A percentile compares a stretch with the other conserved stretches of the same genome.
Evolutionary conservation across 805 yeast genomes (phyloP).

Genomic region (Ogataea pini): DNA sequence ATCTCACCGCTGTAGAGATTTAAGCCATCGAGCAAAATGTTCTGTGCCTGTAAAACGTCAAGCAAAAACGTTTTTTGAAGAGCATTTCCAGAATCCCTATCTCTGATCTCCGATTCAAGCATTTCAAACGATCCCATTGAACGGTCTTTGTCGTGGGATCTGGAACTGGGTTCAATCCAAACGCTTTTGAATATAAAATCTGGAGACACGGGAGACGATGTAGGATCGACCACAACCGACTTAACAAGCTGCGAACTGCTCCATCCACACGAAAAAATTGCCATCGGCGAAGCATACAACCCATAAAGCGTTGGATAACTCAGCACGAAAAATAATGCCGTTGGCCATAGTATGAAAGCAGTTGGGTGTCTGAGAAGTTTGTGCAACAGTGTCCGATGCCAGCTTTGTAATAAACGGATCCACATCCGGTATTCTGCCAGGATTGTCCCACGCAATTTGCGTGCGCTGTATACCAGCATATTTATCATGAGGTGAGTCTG

Average conservation of each 20-base stretch:
- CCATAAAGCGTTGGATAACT: constrained; percentile 51
- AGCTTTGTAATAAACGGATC: constrained; percentile 16
- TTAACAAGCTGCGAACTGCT: constrained; percentile 16
- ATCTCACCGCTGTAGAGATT: constrained; percentile 8
- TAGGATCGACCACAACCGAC: constrained; percentile 18
- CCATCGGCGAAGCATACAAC: constrained; percentile 31
- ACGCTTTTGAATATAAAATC: constrained; percentile 36
- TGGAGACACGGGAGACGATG: neutral
- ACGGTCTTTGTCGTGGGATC: constrained; percentile 27
- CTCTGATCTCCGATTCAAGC: neutral
- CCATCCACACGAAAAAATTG: constrained; percentile 13
- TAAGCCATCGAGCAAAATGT: constrained; percentile 30
- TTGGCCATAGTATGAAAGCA: constrained; percentile 49
- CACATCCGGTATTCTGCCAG: constrained; percentile 15
- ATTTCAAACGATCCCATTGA: constrained; percentile 5
- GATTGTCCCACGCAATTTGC: constrained; percentile 14
- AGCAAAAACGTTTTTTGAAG: constrained; percentile 39
- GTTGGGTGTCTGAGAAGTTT: constrained; percentile 41
- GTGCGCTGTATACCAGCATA: constrained; percentile 6
- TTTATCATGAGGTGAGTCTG: constrained; percentile 6
- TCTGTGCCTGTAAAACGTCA: constrained; percentile 39
- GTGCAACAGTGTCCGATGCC: constrained; percentile 15
- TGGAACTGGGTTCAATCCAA: constrained; percentile 34
- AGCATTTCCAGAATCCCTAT: constrained; percentile 25
- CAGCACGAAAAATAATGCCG: constrained; percentile 45